Evolutionary conservation across 2,329 filamentous ascomycete genomes (phyloP), one percentile per base, ranked within the genome.

Genomic region (Ploettnerulaceae sp.): DNA sequence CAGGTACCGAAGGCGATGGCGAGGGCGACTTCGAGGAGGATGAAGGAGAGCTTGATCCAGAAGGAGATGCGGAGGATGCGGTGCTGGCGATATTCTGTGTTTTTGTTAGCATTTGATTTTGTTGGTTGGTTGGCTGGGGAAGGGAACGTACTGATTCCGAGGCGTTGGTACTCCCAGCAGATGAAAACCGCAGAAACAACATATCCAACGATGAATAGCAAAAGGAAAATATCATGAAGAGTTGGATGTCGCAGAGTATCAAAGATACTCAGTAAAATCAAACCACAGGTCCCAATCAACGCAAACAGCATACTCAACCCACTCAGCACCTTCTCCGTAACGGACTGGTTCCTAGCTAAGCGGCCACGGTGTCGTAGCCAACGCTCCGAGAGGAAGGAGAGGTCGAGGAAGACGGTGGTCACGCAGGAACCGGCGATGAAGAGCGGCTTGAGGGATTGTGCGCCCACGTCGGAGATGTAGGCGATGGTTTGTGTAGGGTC

Each of bases 81-180:
- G 67, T 91, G 79, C 50, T 89, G 71, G 53, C 84, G 84, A 71
- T 90, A 87, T 64, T 84, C 74, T 79, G 14, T 17, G 17, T 11
- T 12, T 4, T 42, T n/a, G 34, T 47, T 36, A 45, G 35, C 12
- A 15, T 35, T 5, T 25, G 1, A 12, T 40, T 31, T 21, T 31
- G 14, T 29, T n/a, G 14, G 26, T 20, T 25, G 20, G 21, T 11
- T 8, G 44, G 17, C 14, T 9, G 31, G 31, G 20, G 43, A 31
- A 37, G 34, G 5, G 38, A 29, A 69, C 75, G 44, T 66, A 79
- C 77, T 83, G 43, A 84, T 81, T 20, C 89, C 89, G 1, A 97
- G 75, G 2, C 87, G 82, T 61, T 93, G 84, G 66, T 95, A 96
- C 66, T 96, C 89, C 70, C 80, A 82, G 71, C 90, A 96, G 55